Evolutionary conservation across 2,329 filamentous ascomycete species (phyloP).

Genomic region (Aspergillus melleus): DNA sequence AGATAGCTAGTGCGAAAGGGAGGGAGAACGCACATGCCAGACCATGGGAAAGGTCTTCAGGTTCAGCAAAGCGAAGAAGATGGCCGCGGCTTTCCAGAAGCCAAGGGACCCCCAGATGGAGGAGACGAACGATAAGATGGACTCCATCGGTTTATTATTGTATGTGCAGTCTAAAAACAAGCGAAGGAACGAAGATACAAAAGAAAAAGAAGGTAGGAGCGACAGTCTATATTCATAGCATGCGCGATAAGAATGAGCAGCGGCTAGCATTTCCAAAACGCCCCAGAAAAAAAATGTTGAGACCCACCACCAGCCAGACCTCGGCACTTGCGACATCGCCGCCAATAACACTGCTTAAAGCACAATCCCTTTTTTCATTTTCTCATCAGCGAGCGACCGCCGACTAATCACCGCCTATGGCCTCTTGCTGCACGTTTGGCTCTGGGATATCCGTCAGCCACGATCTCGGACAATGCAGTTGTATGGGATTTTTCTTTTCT

Average conservation of each 20-base stretch:
- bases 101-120: conserved; percentile 13
- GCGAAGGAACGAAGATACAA: background rate
- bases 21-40: conserved; percentile 31
- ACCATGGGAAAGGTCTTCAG: conserved; percentile 29
- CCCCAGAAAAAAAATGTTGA: background rate
- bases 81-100: conserved; percentile 26
- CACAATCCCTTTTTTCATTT: background rate
- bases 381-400: background rate
- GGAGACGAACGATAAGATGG: conserved; percentile 11
- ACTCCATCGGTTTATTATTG: conserved; percentile 8
- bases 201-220: background rate
- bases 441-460: too few relatives aligned
- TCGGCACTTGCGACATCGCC: background rate
- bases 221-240: background rate
- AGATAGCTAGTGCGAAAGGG: background rate
- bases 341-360: background rate
- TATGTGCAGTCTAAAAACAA: background rate
- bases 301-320: background rate
- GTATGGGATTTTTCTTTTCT: too few relatives aligned
- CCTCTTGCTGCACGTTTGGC: too few relatives aligned
- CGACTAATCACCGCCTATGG: too few relatives aligned
- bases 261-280: background rate
- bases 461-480: too few relatives aligned
- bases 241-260: background rate
- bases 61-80: conserved; percentile 28